Base-by-base conservation (phyloP, 2,329 filamentous ascomycete species). In the Monilinia aucupariae region DNA sequence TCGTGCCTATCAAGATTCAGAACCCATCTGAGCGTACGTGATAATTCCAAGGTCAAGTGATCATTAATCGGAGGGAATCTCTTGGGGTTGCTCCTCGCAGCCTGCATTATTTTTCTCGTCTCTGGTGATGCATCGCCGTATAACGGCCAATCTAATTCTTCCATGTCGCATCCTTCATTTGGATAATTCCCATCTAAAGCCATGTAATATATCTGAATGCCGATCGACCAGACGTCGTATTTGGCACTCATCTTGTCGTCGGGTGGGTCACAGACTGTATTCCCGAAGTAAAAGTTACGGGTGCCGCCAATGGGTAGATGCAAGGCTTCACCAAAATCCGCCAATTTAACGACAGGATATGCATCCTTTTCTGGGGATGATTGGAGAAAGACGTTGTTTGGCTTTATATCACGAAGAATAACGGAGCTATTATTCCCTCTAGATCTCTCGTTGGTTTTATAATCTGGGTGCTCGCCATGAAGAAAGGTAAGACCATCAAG, bases 171-270 rank as follows among this genome's bases (percentile, higher is more conserved):
- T 22, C 54, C 54, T 32, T 4, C 3, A 27, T 58, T 47, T 47
- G 60, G 51, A 1, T 34, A 27, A 1, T 0, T 7, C 32, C 51
- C 32, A 20, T n/a, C 22, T 20, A n/a, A 41, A 7, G 61, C 54
- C 53, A 59, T 12, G 17, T 30, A 59, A 34, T 50, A 63, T 45
- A 63, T 39, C 45, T 43, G 9, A n/a, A 7, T 12, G 1, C 25
- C 61, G 20, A 30, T 45, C 20, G 32, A 59, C 61, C 61, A 63
- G n/a, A 63, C 61, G 22, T 63, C 61, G 9, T 12, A 63, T 41
- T 63, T 63, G 7, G 47, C 37, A 32, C 51, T 56, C 51, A 62
- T 32, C 22, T 37, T 49, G 7, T 20, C 5, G 13, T 62, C 60
- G 4, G 60, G 60, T 30, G 60, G 60, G 2, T 49, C 51, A 32